Percentiles rank a stretch among this genome's conserved stretches.
Evolutionary conservation across 768 basidiomycete species (phyloP).

Genomic region (Dentipellis sp.): DNA sequence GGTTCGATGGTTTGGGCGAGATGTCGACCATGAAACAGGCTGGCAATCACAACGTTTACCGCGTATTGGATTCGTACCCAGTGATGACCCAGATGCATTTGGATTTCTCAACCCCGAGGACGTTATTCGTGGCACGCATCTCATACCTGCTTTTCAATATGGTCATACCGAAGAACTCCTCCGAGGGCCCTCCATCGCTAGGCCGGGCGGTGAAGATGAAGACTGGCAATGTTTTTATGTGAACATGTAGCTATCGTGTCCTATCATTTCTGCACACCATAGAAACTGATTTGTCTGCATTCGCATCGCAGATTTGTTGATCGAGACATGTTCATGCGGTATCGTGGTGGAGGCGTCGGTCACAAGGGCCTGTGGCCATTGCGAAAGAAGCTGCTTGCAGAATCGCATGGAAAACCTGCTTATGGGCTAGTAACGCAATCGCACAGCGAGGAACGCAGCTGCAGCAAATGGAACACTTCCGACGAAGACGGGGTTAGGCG

Average conservation of each 20-base stretch:
- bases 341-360: constrained; percentile 21
- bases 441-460: too few relatives aligned
- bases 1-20: constrained; percentile 2
- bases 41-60: constrained; percentile 9
- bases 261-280: too few relatives aligned
- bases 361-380: too few relatives aligned
- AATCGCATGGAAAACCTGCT: too few relatives aligned
- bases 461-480: too few relatives aligned
- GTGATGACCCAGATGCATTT: neutral
- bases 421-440: too few relatives aligned
- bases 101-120: neutral
- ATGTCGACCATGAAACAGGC: neutral
- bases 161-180: neutral
- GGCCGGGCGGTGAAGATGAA: neutral
- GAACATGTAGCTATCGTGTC: constrained; percentile 18
- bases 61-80: constrained; percentile 11
- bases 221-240: constrained; percentile 28
- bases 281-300: too few relatives aligned
- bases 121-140: neutral
- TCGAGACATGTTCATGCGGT: constrained; percentile 23
- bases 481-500: too few relatives aligned
- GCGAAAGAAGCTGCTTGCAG: too few relatives aligned
- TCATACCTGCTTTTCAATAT: neutral
- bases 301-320: constrained; percentile 23
- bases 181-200: neutral